These are phyloP conservation scores for Thelephora terrestris DNA, from an alignment of 1,284 basidiomycete genomes.

Conservation along the genomic window DNA sequence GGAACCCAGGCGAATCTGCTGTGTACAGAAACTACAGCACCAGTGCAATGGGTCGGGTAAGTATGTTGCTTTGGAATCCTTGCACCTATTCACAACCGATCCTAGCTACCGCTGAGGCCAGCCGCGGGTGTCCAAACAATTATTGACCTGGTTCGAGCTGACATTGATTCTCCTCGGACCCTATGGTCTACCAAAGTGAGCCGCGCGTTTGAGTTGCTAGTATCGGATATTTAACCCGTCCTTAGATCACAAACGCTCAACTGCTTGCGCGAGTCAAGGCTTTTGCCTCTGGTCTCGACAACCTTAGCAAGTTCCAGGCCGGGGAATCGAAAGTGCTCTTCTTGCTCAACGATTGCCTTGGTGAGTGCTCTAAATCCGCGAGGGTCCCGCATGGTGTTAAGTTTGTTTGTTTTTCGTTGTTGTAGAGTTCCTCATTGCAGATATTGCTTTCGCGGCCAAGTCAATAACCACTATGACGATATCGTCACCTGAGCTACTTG, in stretches of 20 bases:
- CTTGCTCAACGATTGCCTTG: constrained; percentile 64
- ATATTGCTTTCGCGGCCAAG: constrained; percentile 63
- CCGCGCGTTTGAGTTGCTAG: neutral
- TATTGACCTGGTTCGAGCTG: constrained; percentile 52
- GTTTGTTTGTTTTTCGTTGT: constrained; percentile 4
- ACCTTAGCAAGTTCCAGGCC: constrained; percentile 44
- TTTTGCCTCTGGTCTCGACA: constrained; percentile 57
- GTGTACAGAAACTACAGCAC: constrained; percentile 77
- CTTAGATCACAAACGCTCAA: constrained; percentile 57
- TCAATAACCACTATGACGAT: constrained; percentile 65
- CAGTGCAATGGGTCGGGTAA: constrained; percentile 64
- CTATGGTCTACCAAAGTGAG: constrained; percentile 68
- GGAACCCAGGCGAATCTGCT: constrained; percentile 66
- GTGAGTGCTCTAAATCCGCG: constrained; percentile 26
- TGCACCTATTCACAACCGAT: neutral
- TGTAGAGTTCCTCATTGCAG: constrained; percentile 65
- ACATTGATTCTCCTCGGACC: constrained; percentile 55
- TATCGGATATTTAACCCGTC: neutral
- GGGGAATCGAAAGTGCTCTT: constrained; percentile 60
- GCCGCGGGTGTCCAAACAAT: constrained; percentile 60
- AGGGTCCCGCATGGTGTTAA: neutral
- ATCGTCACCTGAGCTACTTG: constrained; percentile 44
- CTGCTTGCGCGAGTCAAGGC: constrained; percentile 57
- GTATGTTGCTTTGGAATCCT: constrained; percentile 16
- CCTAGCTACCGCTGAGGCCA: constrained; percentile 61